Evolutionary conservation across 108 stramenopile species (phyloP).

Genomic region (Nitzschia inconspicua): DNA sequence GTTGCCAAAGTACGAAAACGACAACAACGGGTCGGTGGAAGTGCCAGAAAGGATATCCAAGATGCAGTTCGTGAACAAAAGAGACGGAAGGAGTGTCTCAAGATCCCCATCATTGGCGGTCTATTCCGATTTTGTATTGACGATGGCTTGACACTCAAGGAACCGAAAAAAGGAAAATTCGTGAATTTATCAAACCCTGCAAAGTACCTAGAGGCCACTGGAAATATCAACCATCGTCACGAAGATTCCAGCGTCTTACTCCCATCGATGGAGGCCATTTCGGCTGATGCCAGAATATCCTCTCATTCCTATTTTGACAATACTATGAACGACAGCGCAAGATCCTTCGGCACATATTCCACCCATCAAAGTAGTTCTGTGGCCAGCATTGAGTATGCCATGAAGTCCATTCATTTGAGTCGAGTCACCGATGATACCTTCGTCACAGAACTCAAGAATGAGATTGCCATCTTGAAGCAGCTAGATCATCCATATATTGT

Average conservation of each 20-base stretch:
- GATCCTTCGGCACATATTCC: too few species aligned
- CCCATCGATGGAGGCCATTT: background rate
- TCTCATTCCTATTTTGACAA: too few species aligned
- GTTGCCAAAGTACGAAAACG: slow-evolving; percentile 27
- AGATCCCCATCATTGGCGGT: slow-evolving; percentile 27
- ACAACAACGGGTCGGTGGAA: slow-evolving; percentile 18
- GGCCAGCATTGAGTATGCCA: slow-evolving; percentile 35
- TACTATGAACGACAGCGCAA: too few species aligned
- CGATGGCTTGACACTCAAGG: background rate
- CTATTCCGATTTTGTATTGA: slow-evolving; percentile 26
- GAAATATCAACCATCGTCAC: background rate
- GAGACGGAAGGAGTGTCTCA: slow-evolving; percentile 17
- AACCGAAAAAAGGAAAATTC: background rate
- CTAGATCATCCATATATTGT: slow-evolving; percentile 93
- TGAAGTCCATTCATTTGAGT: slow-evolving; percentile 68
- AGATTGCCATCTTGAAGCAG: slow-evolving; percentile 77
- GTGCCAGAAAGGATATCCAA: slow-evolving; percentile 16
- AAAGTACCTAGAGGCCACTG: background rate
- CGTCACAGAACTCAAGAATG: slow-evolving; percentile 55
- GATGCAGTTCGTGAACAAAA: slow-evolving; percentile 22
- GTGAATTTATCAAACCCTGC: background rate
- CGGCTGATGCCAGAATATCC: slow-evolving; percentile 1
- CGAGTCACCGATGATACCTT: slow-evolving; percentile 40
- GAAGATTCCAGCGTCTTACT: background rate
- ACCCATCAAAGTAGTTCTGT: too few species aligned